Base-by-base conservation (phyloP, 2,329 filamentous ascomycete species). In the Trichoderma gracile region DNA sequence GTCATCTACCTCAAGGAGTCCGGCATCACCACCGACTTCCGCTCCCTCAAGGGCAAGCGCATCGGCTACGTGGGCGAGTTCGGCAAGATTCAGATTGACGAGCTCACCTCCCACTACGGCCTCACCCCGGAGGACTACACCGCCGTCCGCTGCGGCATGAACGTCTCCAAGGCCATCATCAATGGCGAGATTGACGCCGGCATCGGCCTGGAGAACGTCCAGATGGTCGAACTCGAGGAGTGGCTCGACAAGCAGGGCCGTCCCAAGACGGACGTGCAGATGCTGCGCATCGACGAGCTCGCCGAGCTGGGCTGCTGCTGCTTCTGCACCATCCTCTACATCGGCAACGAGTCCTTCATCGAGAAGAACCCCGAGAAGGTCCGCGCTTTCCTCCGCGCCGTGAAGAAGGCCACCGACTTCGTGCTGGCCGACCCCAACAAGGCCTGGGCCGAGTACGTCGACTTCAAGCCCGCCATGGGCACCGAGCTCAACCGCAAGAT, bases 61-160 rank as follows among this genome's bases (percentile, higher is more conserved):
- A 92, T 92, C 73, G 90, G 90, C 73, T 92, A 92, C 69, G 89
- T 92, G 64, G 89, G 89, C 71, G 90, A 92, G 74, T 92, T 92
- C 68, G 90, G 90, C 77, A 93, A 89, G 84, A 92, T 92, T 74
- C 89, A 92, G 78, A 92, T 93, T 69, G 90, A 93, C 74, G 90
- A 93, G 74, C 84, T 93, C 67, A 92, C 89, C 55, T 86, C 86
- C 52, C 85, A 92, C 82, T 92, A 92, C 74, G 89, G 88, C 73
- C 91, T 92, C 86, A 82, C 84, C 1, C 85, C 89, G 0, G 77
- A 80, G 6, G 89, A 92, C 78, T 92, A 93, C 81, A 90, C 87
- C 1, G 89, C 89, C 42, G 83, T 93, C 8, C 88, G 90, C 65
- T 92, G 89, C 73, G 90, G 90, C 67, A 93, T 92, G 90, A 92